phyloP scores from a whole-genome alignment of 2,329 filamentous ascomycete genomes.

The Arthrobotrys pseudoclavata region DNA sequence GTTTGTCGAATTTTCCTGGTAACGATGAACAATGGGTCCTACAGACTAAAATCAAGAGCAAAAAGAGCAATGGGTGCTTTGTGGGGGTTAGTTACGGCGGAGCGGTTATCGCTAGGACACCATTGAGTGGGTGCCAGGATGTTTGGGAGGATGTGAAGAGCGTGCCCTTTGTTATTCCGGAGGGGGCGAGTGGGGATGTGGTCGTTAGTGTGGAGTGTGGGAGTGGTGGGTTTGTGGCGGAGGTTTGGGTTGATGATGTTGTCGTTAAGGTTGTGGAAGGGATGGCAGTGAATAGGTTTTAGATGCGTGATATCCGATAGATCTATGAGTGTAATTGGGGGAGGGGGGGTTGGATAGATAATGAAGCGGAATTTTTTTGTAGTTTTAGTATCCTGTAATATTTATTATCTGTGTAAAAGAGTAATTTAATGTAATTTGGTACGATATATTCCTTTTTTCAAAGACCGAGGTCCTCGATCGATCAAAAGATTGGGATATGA shows the following conservation, averaged over 20 bases:
- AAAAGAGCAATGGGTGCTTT: constrained; percentile 1
- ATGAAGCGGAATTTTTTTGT: background rate
- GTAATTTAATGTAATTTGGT: background rate
- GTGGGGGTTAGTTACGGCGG: background rate
- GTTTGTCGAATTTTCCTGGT: background rate
- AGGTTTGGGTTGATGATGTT: constrained; percentile 12
- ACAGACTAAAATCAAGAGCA: background rate
- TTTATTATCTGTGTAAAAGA: background rate
- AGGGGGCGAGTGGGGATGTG: background rate
- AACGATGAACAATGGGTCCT: constrained; percentile 1
- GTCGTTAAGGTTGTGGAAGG: background rate
- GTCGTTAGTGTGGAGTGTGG: constrained; percentile 6
- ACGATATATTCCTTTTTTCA: background rate
- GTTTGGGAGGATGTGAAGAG: constrained; percentile 14
- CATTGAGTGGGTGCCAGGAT: constrained; percentile 1
- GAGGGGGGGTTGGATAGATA: background rate
- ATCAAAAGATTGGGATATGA: too few species aligned
- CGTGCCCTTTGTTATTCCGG: background rate
- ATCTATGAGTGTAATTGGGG: background rate
- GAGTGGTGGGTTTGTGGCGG: constrained; percentile 10
- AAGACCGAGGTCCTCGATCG: too few species aligned
- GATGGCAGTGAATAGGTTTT: background rate
- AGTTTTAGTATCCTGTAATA: background rate
- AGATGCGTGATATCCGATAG: background rate
- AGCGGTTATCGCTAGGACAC: background rate